These are phyloP conservation scores for Vicia villosa DNA, from an alignment of 306 rosid genomes.

Conservation along the genomic window DNA sequence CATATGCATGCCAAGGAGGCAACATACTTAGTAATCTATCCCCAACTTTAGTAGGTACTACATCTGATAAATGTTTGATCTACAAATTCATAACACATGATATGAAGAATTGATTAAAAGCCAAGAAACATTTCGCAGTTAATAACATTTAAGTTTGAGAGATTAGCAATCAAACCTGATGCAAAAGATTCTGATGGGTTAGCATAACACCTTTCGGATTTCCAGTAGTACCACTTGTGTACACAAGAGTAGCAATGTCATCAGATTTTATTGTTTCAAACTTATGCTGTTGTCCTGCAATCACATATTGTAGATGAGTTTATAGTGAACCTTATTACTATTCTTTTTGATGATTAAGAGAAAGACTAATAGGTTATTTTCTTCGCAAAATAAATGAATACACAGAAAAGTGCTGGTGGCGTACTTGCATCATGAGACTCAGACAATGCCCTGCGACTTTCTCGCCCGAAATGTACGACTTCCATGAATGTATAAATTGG, in stretches of 20 bases:
- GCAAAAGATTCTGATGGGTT: slow-evolving; percentile 85
- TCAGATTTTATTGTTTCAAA: slow-evolving; percentile 72
- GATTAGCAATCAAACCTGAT: slow-evolving; percentile 68
- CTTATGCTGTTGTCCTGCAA: slow-evolving; percentile 54
- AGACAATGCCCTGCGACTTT: slow-evolving; percentile 53
- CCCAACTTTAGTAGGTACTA: slow-evolving; percentile 77
- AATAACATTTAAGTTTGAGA: slow-evolving; percentile 9
- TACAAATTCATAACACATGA: slow-evolving; percentile 39
- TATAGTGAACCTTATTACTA: slow-evolving; percentile 15
- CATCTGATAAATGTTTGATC: slow-evolving; percentile 71
- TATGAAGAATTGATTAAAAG: slow-evolving; percentile 27
- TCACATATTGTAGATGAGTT: slow-evolving; percentile 37
- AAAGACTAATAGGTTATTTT: no score
- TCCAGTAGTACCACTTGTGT: slow-evolving; percentile 97
- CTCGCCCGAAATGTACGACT: slow-evolving; percentile 64
- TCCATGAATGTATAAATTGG: slow-evolving; percentile 67
- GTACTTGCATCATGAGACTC: slow-evolving; percentile 60
- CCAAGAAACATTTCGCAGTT: slow-evolving; percentile 6
- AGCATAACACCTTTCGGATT: slow-evolving; percentile 96
- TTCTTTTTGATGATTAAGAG: slow-evolving; percentile 15
- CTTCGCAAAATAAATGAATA: background rate
- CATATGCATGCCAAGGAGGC: slow-evolving; percentile 99
- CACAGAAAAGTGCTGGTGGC: slow-evolving; percentile 31
- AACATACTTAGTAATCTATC: slow-evolving; percentile 92
- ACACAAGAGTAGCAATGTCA: slow-evolving; percentile 84